Conservation (phyloP, 2,329 filamentous ascomycete species). For the Pyrenophora teres region DNA sequence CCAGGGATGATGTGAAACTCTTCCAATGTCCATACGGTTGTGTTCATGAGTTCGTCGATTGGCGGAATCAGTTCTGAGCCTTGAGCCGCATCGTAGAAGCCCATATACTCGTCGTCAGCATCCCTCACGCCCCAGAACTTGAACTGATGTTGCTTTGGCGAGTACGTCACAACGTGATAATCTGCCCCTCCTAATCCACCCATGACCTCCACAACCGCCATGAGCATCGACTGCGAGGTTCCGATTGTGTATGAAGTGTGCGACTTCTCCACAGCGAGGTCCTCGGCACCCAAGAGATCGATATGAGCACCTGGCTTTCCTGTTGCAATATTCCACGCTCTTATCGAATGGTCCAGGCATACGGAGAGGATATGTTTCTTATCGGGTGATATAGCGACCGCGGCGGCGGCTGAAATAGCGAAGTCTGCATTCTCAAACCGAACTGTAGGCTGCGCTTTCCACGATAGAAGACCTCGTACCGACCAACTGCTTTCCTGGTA, state of each 20-base stretch:
- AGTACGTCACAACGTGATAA: slow-evolving; percentile 78
- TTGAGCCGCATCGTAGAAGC: slow-evolving; percentile 74
- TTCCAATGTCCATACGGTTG: slow-evolving; percentile 58
- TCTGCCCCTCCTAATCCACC: slow-evolving; percentile 54
- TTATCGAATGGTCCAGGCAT: slow-evolving; percentile 84
- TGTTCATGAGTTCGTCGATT: slow-evolving; percentile 55
- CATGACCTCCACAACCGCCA: slow-evolving; percentile 70
- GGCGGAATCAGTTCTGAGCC: slow-evolving; percentile 67
- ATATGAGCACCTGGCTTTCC: slow-evolving; percentile 76
- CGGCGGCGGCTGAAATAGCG: slow-evolving; percentile 65
- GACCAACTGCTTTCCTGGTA: slow-evolving; percentile 78
- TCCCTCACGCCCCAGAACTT: slow-evolving; percentile 86
- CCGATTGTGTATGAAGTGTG: slow-evolving; percentile 74
- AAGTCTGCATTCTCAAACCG: slow-evolving; percentile 69
- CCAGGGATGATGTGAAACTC: slow-evolving; percentile 52
- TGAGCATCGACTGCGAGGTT: slow-evolving; percentile 74
- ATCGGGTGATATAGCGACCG: slow-evolving; percentile 56
- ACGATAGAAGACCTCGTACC: slow-evolving; percentile 63
- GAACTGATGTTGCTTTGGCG: slow-evolving; percentile 87
- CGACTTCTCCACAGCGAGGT: slow-evolving; percentile 65
- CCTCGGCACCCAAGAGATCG: slow-evolving; percentile 72
- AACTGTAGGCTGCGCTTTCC: slow-evolving; percentile 67
- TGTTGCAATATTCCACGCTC: slow-evolving; percentile 85
- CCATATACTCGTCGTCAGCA: slow-evolving; percentile 60
- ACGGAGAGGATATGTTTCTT: slow-evolving; percentile 71